Evolutionary conservation across 148 eudicot genomes (phyloP).

Genomic region (Rhododendron ferrugineum): DNA sequence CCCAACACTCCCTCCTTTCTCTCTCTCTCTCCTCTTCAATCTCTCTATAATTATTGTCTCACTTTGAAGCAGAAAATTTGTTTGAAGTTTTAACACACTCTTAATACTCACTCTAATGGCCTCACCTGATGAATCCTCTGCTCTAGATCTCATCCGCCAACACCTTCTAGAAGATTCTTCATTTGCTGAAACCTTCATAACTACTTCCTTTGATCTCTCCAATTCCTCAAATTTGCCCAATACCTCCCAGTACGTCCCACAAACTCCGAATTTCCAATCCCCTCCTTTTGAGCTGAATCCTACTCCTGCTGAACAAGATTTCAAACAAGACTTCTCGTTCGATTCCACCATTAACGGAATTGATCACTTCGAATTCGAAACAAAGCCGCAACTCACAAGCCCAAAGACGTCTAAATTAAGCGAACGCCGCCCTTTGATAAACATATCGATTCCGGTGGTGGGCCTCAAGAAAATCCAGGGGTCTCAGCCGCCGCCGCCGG

Average conservation of each 20-base stretch:
- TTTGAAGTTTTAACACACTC: no score
- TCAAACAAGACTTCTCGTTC: background rate
- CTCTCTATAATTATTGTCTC: background rate
- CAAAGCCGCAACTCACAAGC: background rate
- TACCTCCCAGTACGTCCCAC: background rate
- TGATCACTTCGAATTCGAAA: background rate
- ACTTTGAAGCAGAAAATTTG: background rate
- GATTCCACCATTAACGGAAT: background rate
- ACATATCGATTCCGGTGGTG: background rate
- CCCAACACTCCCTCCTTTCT: background rate
- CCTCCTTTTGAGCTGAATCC: background rate
- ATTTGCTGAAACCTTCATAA: background rate
- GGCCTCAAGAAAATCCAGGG: background rate
- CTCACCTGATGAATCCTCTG: constrained; percentile 10
- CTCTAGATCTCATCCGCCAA: constrained; percentile 21
- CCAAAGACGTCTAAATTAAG: constrained; percentile 7
- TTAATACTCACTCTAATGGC: constrained; percentile 3
- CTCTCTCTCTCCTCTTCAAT: background rate
- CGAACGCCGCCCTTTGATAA: constrained; percentile 8
- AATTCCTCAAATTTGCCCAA: background rate
- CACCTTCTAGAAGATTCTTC: constrained; percentile 14
- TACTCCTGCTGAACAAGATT: background rate
- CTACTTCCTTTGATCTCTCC: no score
- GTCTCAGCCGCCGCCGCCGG: background rate
- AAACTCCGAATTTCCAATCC: background rate